phyloP scores from a whole-genome alignment of 768 basidiomycete species.

The Russula foetens region DNA sequence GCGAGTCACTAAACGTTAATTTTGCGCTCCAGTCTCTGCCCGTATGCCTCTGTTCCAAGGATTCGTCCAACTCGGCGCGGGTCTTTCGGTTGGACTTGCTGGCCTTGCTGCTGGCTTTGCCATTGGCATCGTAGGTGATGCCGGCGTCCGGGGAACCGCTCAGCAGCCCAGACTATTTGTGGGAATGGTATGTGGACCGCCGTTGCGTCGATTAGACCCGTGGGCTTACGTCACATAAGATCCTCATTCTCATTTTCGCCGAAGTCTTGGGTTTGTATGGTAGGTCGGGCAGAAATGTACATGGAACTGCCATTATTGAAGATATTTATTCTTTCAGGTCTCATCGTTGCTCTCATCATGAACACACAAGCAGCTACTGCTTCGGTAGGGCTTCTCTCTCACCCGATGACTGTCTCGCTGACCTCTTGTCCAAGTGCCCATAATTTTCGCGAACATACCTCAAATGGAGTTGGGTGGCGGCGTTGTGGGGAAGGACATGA shows the following conservation, averaged over 20 bases:
- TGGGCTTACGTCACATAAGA: neutral
- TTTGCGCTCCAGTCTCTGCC: slow-evolving; percentile 4
- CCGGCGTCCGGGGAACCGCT: slow-evolving; percentile 94
- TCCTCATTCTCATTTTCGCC: slow-evolving; percentile 93
- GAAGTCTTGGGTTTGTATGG: slow-evolving; percentile 93
- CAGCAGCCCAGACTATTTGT: slow-evolving; percentile 94
- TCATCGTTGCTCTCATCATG: slow-evolving; percentile 48
- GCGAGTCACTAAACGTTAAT: neutral
- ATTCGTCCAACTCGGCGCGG: slow-evolving; percentile 90
- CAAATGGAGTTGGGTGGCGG: neutral
- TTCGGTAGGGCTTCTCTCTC: neutral
- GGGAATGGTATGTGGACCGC: slow-evolving; percentile 58
- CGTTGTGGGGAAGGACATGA: neutral
- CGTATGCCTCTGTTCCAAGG: slow-evolving; percentile 68
- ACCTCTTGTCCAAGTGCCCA: slow-evolving; percentile 7
- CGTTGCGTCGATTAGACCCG: neutral
- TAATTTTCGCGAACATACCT: neutral
- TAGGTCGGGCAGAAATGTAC: neutral
- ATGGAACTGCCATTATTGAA: neutral
- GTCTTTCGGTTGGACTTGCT: slow-evolving; percentile 86
- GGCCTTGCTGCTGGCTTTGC: slow-evolving; percentile 98
- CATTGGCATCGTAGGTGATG: slow-evolving; percentile 97
- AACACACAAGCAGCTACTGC: slow-evolving; percentile 28
- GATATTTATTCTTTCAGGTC: slow-evolving; percentile 21
- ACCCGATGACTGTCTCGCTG: neutral